These are phyloP conservation scores for Coniferiporia sulphurascens DNA, from an alignment of 1,284 basidiomycete species.

Conservation along the genomic window DNA sequence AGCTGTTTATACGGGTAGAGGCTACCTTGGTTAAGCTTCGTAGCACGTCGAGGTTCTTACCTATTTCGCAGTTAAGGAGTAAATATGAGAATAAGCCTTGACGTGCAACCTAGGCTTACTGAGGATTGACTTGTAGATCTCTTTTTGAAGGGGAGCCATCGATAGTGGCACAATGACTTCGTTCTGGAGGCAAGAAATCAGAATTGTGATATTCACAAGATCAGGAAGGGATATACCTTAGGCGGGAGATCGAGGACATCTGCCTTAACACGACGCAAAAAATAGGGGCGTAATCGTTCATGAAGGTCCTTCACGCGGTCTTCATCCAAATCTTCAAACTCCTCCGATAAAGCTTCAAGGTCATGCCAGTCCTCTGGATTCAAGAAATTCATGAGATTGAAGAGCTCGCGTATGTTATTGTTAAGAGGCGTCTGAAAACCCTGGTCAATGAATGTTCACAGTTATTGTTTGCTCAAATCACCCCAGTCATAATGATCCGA, in stretches of 20 bases:
- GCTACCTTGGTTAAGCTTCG: constrained; percentile 47
- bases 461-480: constrained; percentile 28
- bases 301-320: constrained; percentile 79
- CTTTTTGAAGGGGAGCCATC: constrained; percentile 84
- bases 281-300: constrained; percentile 78
- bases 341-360: constrained; percentile 63
- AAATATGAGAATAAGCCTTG: background rate
- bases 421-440: constrained; percentile 80
- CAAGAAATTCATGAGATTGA: constrained; percentile 93
- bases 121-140: constrained; percentile 82
- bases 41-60: constrained; percentile 64
- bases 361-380: constrained; percentile 75
- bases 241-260: constrained; percentile 91
- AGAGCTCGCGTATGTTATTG: constrained; percentile 92
- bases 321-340: constrained; percentile 73
- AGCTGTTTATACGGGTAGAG: constrained; percentile 30
- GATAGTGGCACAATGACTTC: constrained; percentile 91
- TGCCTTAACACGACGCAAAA: constrained; percentile 88
- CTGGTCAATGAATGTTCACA: background rate
- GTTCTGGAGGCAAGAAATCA: constrained; percentile 43
- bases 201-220: constrained; percentile 7
- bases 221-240: constrained; percentile 50
- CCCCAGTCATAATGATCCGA: constrained; percentile 89
- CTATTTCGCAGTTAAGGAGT: constrained; percentile 34
- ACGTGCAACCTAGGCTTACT: constrained; percentile 37